Evolutionary conservation across 805 yeast genomes (phyloP), one percentile per base, ranked within the genome.

Genomic region (Geotrichum ghanense): DNA sequence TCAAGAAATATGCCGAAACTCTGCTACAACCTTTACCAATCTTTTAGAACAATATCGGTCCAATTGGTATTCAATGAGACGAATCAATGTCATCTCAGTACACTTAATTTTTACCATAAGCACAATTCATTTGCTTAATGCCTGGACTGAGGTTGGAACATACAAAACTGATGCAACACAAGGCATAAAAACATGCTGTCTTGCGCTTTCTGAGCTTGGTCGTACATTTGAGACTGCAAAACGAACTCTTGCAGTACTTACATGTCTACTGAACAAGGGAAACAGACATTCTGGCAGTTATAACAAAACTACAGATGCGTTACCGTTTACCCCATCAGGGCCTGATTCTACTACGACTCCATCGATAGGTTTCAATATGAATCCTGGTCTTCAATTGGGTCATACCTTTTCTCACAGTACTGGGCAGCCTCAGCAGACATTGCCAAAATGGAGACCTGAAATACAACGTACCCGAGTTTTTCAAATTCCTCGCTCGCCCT

Each of bases 61-160:
- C 20, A 31, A 31, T 31, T 41, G 47, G 42, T 52, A 52, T 40
- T 26, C 52, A 5, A 31, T 52, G 27, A 43, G 48, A 22, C 42
- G 51, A 44, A 45, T 53, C 19, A 49, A 51, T 3, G 48, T 48
- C 26, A 42, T 52, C 12, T 44, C 52, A 14, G 53, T 52, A 12
- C 49, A 52, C 34, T 49, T 49, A 19, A 49, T 50, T 2, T 52
- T 52, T 43, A 52, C 55, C 7, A 53, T 52, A 2, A 49, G 53
- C 22, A 49, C 55, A 4, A 39, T 39, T 22, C 42, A 39, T n/a
- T n/a, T 39, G 24, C 23, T 39, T 9, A 39, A 39, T 39, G 16
- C 42, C 9, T 39, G 42, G 42, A 20, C 23, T 39, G 42, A 39
- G 19, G n/a, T 22, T 39, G 42, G 42, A n/a, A 22, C 9, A 20